Evolutionary conservation across 192 early-diverging fungal genomes (phyloP), one percentile per base, ranked within the genome.

Genomic region (Powellomyces hirtus): DNA sequence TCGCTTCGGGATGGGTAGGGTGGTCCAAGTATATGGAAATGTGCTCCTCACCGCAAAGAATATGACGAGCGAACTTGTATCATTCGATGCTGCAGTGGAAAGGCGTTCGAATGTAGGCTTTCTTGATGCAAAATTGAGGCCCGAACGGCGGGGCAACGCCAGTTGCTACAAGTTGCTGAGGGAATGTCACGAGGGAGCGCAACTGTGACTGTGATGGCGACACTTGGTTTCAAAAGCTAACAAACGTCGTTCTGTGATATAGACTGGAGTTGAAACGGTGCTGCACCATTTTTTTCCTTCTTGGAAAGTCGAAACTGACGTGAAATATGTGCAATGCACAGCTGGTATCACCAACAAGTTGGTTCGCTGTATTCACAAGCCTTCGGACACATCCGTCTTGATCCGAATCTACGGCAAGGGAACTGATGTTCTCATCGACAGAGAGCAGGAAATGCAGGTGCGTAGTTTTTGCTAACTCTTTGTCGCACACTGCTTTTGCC

Each of bases 321-420:
- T 79, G 11, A 68, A 66, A 38, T 68, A 75, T 5, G 56, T 64
- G 16, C 70, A 76, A 59, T 75, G 74, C 50, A 84, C 82, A 10
- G 74, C 81, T 30, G 82, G 82, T 16, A 84, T 84, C 66, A 84
- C 82, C n/a, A 84, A 84, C 53, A 79, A 75, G 36, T 53, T 96
- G 75, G 85, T 96, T 20, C 81, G 83, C 60, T 88, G 85, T 57
- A 88, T 82, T 3, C 85, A 95, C 78, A 73, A 52, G 36, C 74
- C 79, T 8, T 70, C 77, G 13, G 72, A 80, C 13, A 63, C 81
- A 16, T 82, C 89, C 14, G 85, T 94, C 24, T 84, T 97, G 42
- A 88, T 97, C 46, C 85, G 95, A 30, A 89, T 90, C 36, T 97
- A 95, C 74, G 95, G 95, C 50, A 90, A 90, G 66, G 85, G 89